Conservation (phyloP, 805 yeast genomes). For the Yarrowia sp. region DNA sequence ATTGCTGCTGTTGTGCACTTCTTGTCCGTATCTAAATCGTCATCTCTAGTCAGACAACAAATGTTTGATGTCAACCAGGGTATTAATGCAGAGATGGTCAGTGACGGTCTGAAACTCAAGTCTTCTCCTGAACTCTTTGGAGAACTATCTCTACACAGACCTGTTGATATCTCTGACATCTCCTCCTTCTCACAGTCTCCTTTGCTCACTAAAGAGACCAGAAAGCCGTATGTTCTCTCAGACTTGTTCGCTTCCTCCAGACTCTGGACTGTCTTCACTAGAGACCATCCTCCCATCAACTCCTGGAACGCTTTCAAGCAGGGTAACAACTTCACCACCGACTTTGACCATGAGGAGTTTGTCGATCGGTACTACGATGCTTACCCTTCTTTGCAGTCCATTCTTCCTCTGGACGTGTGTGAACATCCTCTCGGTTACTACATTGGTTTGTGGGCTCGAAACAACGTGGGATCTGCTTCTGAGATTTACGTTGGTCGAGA, state of each 20-base stretch:
- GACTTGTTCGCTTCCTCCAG: conserved; percentile 11
- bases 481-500: conserved; percentile 41
- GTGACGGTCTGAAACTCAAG: conserved; percentile 39
- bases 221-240: not conserved
- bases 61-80: conserved; percentile 41
- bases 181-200: not conserved
- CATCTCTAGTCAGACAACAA: conserved; percentile 34
- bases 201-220: not conserved
- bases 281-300: conserved; percentile 15
- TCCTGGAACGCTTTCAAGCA: conserved; percentile 18
- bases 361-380: conserved; percentile 16
- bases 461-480: conserved; percentile 37
- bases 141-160: conserved; percentile 10
- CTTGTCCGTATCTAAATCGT: conserved; percentile 41
- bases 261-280: conserved; percentile 12
- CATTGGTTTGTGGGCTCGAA: conserved; percentile 41
- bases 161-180: not conserved
- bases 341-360: conserved; percentile 26
- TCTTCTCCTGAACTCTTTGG: conserved; percentile 32
- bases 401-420: conserved; percentile 37
- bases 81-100: conserved; percentile 41
- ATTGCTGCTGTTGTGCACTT: conserved; percentile 38
- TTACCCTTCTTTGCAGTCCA: conserved; percentile 26
- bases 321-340: conserved; percentile 21
- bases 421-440: conserved; percentile 30